phyloP scores from a whole-genome alignment of 176 grass and related monocot genomes.

The Carex scoparia region DNA sequence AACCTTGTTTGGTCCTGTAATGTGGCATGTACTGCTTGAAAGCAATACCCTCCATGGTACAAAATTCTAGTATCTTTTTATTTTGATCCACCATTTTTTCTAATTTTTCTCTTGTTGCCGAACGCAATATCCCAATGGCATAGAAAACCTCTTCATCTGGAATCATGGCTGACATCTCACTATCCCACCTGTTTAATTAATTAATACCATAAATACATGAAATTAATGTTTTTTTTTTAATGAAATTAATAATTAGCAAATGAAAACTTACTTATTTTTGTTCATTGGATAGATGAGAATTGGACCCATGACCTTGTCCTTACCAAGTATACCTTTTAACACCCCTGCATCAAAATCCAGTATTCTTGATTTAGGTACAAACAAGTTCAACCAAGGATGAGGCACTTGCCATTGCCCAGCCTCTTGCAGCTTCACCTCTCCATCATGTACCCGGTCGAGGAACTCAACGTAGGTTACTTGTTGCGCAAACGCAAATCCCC shows the following conservation, averaged over 20 bases:
- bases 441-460: conserved; percentile 46
- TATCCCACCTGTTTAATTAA: conserved; percentile 45
- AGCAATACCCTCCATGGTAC: conserved; percentile 39
- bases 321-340: conserved; percentile 53
- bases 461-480: conserved; percentile 54
- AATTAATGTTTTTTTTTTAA: too few relatives aligned
- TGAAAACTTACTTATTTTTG: conserved; percentile 40
- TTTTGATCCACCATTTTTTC: conserved; percentile 51
- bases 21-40: conserved; percentile 54
- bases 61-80: conserved; percentile 41
- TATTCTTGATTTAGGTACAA: conserved; percentile 54
- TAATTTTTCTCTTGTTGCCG: conserved; percentile 26
- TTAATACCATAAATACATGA: not conserved
- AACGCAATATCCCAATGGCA: conserved; percentile 47
- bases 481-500: conserved; percentile 34
- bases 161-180: conserved; percentile 37
- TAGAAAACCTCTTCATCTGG: conserved; percentile 66
- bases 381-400: conserved; percentile 81
- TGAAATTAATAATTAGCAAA: too few relatives aligned
- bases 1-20: conserved; percentile 44
- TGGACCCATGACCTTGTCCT: conserved; percentile 35
- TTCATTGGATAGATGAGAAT: conserved; percentile 83
- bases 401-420: conserved; percentile 57
- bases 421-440: conserved; percentile 44
- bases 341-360: conserved; percentile 50